Evolutionary conservation across 2,329 filamentous ascomycete species (phyloP).

Genomic region (Gremmenia infestans): DNA sequence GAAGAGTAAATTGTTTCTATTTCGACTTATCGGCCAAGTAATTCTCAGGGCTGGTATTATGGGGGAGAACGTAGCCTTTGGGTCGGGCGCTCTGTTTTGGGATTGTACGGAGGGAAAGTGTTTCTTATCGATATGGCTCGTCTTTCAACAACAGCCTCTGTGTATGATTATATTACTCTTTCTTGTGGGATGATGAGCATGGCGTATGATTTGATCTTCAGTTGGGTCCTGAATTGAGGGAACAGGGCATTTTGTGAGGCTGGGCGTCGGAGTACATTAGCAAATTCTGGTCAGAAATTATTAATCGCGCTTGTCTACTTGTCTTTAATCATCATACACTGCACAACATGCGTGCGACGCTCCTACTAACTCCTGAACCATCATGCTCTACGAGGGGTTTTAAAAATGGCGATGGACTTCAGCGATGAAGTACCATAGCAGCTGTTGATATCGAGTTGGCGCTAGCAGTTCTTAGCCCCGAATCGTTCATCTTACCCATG

Average conservation of each 20-base stretch:
- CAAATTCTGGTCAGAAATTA: too few species aligned
- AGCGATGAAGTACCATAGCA: too few species aligned
- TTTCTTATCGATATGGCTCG: conserved; percentile 14
- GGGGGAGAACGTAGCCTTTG: not conserved
- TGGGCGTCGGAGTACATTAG: not conserved
- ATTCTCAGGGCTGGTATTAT: not conserved
- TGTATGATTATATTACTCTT: conserved; percentile 26
- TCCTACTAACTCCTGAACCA: too few species aligned
- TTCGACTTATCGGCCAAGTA: not conserved
- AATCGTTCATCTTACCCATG: too few species aligned
- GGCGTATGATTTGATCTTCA: conserved; percentile 2
- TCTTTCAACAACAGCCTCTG: conserved; percentile 24
- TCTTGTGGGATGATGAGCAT: conserved; percentile 3
- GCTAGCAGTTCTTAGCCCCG: too few species aligned
- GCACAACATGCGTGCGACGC: too few species aligned
- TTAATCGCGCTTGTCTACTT: too few species aligned
- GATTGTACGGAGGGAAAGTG: not conserved
- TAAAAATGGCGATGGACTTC: too few species aligned
- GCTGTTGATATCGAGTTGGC: too few species aligned
- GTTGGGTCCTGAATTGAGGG: not conserved
- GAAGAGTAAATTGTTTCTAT: not conserved
- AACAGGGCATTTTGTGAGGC: not conserved
- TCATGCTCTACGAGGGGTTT: too few species aligned
- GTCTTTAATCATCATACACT: too few species aligned
- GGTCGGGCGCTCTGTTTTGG: not conserved